These are phyloP conservation scores for Sutorius eximius DNA, from an alignment of 1,284 basidiomycete species.

Conservation along the genomic window DNA sequence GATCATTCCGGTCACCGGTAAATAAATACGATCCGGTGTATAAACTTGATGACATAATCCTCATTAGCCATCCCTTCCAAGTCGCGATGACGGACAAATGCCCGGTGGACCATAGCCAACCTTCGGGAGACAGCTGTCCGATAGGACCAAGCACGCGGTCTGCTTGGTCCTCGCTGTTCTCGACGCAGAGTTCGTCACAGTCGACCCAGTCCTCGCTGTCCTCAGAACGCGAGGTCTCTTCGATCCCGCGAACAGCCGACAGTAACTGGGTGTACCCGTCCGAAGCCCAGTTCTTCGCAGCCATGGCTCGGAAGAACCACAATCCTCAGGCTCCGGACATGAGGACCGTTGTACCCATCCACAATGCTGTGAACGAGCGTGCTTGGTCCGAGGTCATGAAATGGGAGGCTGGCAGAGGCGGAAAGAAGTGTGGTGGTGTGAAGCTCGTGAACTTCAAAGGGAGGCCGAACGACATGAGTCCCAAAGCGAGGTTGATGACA, in stretches of 20 bases:
- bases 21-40: neutral
- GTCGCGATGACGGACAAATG: slow-evolving; percentile 51
- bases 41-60: slow-evolving; percentile 27
- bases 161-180: slow-evolving; percentile 53
- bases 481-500: slow-evolving; percentile 81
- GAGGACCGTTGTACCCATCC: slow-evolving; percentile 95
- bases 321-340: slow-evolving; percentile 83
- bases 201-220: slow-evolving; percentile 46
- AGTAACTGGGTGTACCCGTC: slow-evolving; percentile 98
- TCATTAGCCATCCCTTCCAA: neutral
- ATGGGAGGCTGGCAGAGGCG: slow-evolving; percentile 85
- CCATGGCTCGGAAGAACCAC: slow-evolving; percentile 93
- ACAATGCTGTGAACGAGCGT: slow-evolving; percentile 98
- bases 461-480: slow-evolving; percentile 69
- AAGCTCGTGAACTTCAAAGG: slow-evolving; percentile 88
- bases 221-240: slow-evolving; percentile 77
- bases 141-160: slow-evolving; percentile 39
- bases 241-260: slow-evolving; percentile 76
- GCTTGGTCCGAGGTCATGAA: slow-evolving; percentile 89
- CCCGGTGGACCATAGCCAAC: slow-evolving; percentile 54
- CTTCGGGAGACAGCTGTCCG: slow-evolving; percentile 44
- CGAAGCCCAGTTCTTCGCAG: slow-evolving; percentile 93
- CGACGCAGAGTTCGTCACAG: slow-evolving; percentile 31
- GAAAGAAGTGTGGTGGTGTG: slow-evolving; percentile 79
- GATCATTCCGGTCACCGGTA: neutral